These are phyloP conservation scores for Talaromyces sp. DNA, from an alignment of 2,329 filamentous ascomycete species.

Conservation along the genomic window DNA sequence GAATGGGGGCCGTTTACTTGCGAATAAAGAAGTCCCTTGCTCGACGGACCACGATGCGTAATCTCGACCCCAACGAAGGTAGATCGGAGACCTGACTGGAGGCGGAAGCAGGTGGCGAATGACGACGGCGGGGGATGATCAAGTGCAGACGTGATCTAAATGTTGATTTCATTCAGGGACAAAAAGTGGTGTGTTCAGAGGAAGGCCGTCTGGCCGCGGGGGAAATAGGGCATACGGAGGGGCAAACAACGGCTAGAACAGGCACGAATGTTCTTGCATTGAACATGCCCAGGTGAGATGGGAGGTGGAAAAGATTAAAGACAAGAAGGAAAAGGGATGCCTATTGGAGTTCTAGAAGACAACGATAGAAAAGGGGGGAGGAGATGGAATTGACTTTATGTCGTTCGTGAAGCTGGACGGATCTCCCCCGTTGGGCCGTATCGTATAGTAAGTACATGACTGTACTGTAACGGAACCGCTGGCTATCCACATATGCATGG, in stretches of 20 bases:
- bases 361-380: not conserved
- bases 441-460: not conserved
- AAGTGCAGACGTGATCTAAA: constrained; percentile 1
- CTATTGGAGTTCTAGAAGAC: not conserved
- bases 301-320: not conserved
- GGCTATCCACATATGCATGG: not conserved
- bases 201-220: constrained; percentile 22
- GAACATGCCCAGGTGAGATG: not conserved
- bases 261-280: not conserved
- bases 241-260: not conserved
- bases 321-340: not conserved
- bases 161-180: constrained; percentile 27
- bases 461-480: not conserved
- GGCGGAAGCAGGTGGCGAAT: constrained; percentile 15
- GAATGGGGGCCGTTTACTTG: constrained; percentile 23
- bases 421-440: not conserved
- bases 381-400: not conserved
- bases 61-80: constrained; percentile 23
- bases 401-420: not conserved
- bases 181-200: constrained; percentile 17
- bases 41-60: constrained; percentile 29
- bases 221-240: constrained; percentile 11
- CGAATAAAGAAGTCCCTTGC: constrained; percentile 28
- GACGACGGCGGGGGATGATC: constrained; percentile 1
- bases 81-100: constrained; percentile 1